phyloP scores from a whole-genome alignment of 306 rosid genomes.

The Alnus glutinosa region DNA sequence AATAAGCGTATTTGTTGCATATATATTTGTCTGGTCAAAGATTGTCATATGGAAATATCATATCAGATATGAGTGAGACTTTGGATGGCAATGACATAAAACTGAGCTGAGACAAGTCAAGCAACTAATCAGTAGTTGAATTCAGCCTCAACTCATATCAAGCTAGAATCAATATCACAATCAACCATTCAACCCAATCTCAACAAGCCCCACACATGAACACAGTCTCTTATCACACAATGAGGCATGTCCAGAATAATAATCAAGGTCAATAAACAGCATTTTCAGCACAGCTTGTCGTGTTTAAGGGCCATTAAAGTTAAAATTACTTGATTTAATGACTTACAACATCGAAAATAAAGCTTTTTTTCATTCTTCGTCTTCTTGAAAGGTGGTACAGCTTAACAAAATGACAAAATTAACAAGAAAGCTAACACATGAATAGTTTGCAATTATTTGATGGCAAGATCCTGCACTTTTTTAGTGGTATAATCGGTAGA shows the following conservation, averaged over 20 bases:
- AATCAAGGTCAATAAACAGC: background rate
- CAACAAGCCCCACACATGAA: background rate
- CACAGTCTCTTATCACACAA: background rate
- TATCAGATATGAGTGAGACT: background rate
- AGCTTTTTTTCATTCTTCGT: background rate
- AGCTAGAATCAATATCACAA: background rate
- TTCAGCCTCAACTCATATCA: background rate
- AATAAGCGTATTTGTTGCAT: constrained; percentile 9
- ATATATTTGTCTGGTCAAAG: constrained; percentile 12
- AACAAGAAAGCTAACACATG: background rate
- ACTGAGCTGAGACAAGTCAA: background rate
- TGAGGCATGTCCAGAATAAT: background rate
- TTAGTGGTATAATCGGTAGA: background rate
- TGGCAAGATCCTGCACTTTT: background rate
- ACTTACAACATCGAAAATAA: background rate
- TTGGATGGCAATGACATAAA: background rate
- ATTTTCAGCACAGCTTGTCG: background rate
- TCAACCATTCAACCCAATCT: background rate
- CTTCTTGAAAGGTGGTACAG: background rate
- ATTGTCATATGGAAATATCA: constrained; percentile 22
- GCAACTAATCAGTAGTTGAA: background rate
- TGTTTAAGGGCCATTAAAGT: background rate
- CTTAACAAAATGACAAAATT: background rate
- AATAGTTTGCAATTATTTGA: background rate
- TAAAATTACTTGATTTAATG: no score